These are phyloP conservation scores for Starmerella kuoi DNA, from an alignment of 805 yeast species.

Conservation along the genomic window DNA sequence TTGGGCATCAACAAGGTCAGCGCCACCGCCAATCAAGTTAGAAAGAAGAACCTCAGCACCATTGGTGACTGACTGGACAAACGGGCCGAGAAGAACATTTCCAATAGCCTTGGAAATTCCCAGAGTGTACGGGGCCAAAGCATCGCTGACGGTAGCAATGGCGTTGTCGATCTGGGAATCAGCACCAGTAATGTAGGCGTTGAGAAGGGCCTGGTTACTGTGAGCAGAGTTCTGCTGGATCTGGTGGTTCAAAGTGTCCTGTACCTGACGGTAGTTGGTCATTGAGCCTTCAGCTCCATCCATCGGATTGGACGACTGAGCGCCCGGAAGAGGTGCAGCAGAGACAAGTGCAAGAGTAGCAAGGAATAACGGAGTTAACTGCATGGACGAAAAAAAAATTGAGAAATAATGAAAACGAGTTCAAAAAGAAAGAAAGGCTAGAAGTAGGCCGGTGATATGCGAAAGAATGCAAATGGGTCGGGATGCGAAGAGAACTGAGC, in stretches of 20 bases:
- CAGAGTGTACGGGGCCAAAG: constrained; percentile 14
- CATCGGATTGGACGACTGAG: constrained; percentile 6
- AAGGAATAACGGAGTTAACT: constrained; percentile 15
- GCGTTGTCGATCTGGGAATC: constrained; percentile 27
- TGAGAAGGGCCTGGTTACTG: constrained; percentile 16
- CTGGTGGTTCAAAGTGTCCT: constrained; percentile 17
- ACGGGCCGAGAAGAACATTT: constrained; percentile 23
- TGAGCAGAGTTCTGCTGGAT: constrained; percentile 12
- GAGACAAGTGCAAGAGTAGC: constrained; percentile 18
- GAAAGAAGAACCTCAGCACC: constrained; percentile 26
- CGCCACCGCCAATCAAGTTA: constrained; percentile 21
- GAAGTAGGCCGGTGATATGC: too few relatives aligned
- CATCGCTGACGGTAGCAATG: constrained; percentile 13
- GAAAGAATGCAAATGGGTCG: too few relatives aligned
- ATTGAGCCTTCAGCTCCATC: constrained; percentile 18
- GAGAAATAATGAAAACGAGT: too few relatives aligned
- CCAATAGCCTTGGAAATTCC: constrained; percentile 19
- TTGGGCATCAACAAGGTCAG: constrained; percentile 22
- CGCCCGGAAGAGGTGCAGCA: constrained; percentile 12
- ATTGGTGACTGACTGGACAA: constrained; percentile 26
- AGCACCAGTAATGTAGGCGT: constrained; percentile 24
- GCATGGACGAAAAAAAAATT: constrained; percentile 10
- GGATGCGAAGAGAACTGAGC: too few relatives aligned
- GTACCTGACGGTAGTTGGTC: constrained; percentile 19
- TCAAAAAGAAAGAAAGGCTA: too few relatives aligned